Percentiles rank a stretch among this genome's conserved stretches.
Conservation (phyloP, 2,329 filamentous ascomycete species). For the Diplocarpon mali region DNA sequence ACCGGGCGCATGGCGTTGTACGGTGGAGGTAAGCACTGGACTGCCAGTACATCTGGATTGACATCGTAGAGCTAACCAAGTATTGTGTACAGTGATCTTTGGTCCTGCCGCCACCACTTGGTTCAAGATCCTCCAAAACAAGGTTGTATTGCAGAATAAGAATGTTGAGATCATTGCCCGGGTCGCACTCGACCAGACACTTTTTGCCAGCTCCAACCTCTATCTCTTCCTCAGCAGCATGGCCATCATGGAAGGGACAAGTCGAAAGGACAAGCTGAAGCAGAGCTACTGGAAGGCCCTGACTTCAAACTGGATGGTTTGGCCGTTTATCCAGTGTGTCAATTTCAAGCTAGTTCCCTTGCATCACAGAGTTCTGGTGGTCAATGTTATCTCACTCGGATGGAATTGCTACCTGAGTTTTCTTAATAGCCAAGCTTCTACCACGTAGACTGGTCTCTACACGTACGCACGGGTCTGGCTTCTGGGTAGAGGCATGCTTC, state of each 20-base stretch:
- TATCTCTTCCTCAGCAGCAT: conserved; percentile 56
- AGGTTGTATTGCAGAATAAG: conserved; percentile 44
- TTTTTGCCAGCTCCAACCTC: conserved; percentile 57
- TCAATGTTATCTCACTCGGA: conserved; percentile 57
- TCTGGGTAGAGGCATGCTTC: neutral
- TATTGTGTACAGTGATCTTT: conserved; percentile 42
- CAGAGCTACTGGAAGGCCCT: conserved; percentile 49
- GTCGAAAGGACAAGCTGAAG: conserved; percentile 48
- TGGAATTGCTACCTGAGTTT: conserved; percentile 33
- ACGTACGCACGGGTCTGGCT: neutral
- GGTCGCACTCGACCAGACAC: conserved; percentile 51
- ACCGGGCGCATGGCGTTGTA: conserved; percentile 74
- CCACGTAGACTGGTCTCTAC: neutral
- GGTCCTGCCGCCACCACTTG: conserved; percentile 61
- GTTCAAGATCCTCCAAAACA: conserved; percentile 55
- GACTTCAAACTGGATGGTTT: conserved; percentile 59
- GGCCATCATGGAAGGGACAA: conserved; percentile 52
- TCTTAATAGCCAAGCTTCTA: conserved; percentile 8
- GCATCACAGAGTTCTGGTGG: conserved; percentile 57
- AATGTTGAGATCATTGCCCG: conserved; percentile 51
- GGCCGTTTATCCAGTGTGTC: conserved; percentile 55
- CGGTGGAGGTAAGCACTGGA: conserved; percentile 50
- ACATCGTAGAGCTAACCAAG: conserved; percentile 1
- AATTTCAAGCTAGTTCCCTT: conserved; percentile 64
- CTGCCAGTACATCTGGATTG: neutral